These are phyloP conservation scores for Excoecaria agallocha DNA, from an alignment of 345 rosid species.

Conservation along the genomic window DNA sequence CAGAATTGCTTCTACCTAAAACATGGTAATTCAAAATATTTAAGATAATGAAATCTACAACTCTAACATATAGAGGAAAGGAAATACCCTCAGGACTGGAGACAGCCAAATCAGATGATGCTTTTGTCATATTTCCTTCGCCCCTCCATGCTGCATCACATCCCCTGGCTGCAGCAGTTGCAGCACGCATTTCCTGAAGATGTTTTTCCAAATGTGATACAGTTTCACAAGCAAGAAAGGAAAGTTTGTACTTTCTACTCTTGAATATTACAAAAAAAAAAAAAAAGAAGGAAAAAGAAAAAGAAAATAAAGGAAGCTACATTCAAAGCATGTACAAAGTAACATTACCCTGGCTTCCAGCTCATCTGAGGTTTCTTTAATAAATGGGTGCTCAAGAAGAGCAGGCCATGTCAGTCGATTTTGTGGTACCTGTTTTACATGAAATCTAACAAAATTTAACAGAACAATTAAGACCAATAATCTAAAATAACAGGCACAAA, in stretches of 20 bases:
- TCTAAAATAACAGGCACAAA: conserved; percentile 8
- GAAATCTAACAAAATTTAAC: conserved; percentile 11
- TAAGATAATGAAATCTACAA: conserved; percentile 9
- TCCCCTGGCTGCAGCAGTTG: conserved; percentile 36
- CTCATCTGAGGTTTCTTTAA: conserved; percentile 66
- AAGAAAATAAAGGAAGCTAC: not conserved
- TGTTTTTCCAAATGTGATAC: conserved; percentile 23
- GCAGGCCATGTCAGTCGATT: conserved; percentile 91
- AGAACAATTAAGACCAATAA: not conserved
- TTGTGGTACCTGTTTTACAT: conserved; percentile 71
- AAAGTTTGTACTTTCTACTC: not conserved
- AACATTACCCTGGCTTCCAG: conserved; percentile 62
- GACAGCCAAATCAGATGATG: conserved; percentile 38
- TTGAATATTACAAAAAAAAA: not conserved
- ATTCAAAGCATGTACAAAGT: conserved; percentile 4
- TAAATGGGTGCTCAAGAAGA: conserved; percentile 93
- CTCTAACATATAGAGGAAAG: conserved; percentile 4
- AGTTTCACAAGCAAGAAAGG: conserved; percentile 7
- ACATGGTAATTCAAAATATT: conserved; percentile 18
- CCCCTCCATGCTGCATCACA: conserved; percentile 43
- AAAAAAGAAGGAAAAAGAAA: not conserved
- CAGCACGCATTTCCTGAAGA: conserved; percentile 49
- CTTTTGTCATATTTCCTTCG: conserved; percentile 45
- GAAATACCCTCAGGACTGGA: conserved; percentile 31
- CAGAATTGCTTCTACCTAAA: conserved; percentile 46